Evolutionary conservation across 352 stramenopile species (phyloP).

Genomic region (Phytophthora podocarpi): DNA sequence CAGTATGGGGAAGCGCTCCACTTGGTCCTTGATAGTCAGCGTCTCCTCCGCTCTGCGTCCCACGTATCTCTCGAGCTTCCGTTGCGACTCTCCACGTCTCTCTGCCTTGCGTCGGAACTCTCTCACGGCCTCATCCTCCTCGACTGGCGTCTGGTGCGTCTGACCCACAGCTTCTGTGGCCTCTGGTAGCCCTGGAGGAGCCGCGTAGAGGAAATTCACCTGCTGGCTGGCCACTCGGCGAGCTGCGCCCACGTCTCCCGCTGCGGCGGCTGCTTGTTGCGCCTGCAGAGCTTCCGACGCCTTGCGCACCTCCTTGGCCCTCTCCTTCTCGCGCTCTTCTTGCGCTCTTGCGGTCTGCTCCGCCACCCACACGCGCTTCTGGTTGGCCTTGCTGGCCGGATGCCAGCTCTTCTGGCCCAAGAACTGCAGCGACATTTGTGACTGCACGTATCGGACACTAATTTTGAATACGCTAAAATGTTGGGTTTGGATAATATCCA

Average conservation of each 20-base stretch:
- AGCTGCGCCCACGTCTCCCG: constrained; percentile 56
- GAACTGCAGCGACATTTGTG: constrained; percentile 79
- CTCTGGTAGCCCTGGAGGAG: constrained; percentile 64
- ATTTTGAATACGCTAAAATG: background rate
- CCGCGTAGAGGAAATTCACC: constrained; percentile 79
- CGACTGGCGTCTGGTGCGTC: constrained; percentile 34
- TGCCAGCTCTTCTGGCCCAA: constrained; percentile 84
- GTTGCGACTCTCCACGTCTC: constrained; percentile 41
- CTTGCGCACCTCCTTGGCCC: constrained; percentile 71
- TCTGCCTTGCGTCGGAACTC: constrained; percentile 74
- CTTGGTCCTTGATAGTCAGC: constrained; percentile 83
- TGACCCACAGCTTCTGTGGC: constrained; percentile 39
- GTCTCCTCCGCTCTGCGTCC: constrained; percentile 66
- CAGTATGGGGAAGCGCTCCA: constrained; percentile 89
- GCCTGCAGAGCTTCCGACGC: constrained; percentile 52
- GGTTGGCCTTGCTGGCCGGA: constrained; percentile 78
- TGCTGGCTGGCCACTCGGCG: constrained; percentile 54
- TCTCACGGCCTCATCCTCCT: constrained; percentile 65
- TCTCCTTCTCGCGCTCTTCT: constrained; percentile 61
- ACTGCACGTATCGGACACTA: background rate
- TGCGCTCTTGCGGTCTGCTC: constrained; percentile 69
- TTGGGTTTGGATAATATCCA: too few relatives aligned
- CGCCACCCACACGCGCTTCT: constrained; percentile 86
- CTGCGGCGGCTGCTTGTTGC: constrained; percentile 61
- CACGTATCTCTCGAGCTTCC: constrained; percentile 78